These are phyloP conservation scores for Scleroderma bovista DNA, from an alignment of 768 basidiomycete species.

Conservation along the genomic window DNA sequence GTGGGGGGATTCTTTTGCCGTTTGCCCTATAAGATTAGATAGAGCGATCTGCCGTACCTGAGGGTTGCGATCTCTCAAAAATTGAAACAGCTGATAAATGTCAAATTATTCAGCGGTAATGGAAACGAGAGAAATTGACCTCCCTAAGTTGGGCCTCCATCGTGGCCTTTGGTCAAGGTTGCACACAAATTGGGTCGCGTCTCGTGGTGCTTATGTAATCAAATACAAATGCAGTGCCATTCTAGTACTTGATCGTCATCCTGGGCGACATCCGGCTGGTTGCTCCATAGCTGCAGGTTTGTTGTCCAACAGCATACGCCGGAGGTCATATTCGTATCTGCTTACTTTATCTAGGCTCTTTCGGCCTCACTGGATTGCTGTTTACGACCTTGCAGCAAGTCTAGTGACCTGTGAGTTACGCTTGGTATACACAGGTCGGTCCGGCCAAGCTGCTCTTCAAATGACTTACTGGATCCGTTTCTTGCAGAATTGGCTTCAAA, in stretches of 20 bases:
- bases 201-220: conserved; percentile 27
- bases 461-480: neutral
- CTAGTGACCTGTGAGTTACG: neutral
- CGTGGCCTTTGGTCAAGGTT: too few relatives aligned
- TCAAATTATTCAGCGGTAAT: conserved; percentile 8
- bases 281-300: neutral
- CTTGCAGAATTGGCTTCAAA: neutral
- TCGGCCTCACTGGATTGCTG: neutral
- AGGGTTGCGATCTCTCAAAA: conserved; percentile 81
- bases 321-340: neutral
- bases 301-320: neutral
- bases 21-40: conserved; percentile 76
- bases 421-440: neutral
- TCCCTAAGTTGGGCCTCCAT: conserved; percentile 38
- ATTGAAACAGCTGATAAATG: conserved; percentile 63
- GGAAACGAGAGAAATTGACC: conserved; percentile 17
- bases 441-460: neutral
- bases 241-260: conserved; percentile 10
- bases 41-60: conserved; percentile 86
- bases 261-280: neutral
- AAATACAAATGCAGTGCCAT: neutral
- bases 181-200: neutral
- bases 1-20: conserved; percentile 62
- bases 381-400: neutral
- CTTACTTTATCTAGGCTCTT: neutral